Evolutionary conservation across 805 yeast genomes (phyloP).

Genomic region (Ogataea henricii): DNA sequence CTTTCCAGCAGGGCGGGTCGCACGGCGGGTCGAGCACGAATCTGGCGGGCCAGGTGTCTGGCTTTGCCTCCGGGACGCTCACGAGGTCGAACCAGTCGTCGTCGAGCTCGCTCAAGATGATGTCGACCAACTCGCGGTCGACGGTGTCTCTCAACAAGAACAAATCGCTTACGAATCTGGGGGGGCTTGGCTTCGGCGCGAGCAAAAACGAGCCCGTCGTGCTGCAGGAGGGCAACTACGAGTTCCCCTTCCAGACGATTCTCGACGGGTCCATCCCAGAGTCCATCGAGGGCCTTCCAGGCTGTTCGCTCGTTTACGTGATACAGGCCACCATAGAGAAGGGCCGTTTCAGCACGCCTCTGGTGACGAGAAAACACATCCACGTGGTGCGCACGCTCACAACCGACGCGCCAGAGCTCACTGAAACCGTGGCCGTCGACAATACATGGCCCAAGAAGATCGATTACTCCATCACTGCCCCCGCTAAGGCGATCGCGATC

Average conservation of each 20-base stretch:
- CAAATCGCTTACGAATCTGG: slow-evolving; percentile 38
- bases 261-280: slow-evolving; percentile 86
- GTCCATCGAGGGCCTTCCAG: slow-evolving; percentile 86
- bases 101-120: slow-evolving; percentile 43
- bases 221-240: slow-evolving; percentile 77
- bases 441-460: slow-evolving; percentile 95
- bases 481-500: slow-evolving; percentile 85
- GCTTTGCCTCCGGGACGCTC: slow-evolving; percentile 35
- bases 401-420: slow-evolving; percentile 80
- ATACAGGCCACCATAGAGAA: slow-evolving; percentile 81
- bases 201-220: slow-evolving; percentile 37
- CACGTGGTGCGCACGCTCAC: slow-evolving; percentile 85
- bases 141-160: slow-evolving; percentile 20
- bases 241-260: slow-evolving; percentile 83
- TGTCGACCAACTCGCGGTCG: slow-evolving; percentile 30
- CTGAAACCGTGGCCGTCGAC: slow-evolving; percentile 91
- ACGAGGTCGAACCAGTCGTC: slow-evolving; percentile 43
- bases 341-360: slow-evolving; percentile 69
- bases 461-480: slow-evolving; percentile 84
- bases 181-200: slow-evolving; percentile 23
- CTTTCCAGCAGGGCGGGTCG: slow-evolving; percentile 13
- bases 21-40: slow-evolving; percentile 13
- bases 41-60: slow-evolving; percentile 14
- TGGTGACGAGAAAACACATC: slow-evolving; percentile 68
- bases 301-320: slow-evolving; percentile 71